Evolutionary conservation across 495 filamentous ascomycete species (phyloP), one percentile per base, ranked within the genome.

Genomic region (Penicillium riverlandense): DNA sequence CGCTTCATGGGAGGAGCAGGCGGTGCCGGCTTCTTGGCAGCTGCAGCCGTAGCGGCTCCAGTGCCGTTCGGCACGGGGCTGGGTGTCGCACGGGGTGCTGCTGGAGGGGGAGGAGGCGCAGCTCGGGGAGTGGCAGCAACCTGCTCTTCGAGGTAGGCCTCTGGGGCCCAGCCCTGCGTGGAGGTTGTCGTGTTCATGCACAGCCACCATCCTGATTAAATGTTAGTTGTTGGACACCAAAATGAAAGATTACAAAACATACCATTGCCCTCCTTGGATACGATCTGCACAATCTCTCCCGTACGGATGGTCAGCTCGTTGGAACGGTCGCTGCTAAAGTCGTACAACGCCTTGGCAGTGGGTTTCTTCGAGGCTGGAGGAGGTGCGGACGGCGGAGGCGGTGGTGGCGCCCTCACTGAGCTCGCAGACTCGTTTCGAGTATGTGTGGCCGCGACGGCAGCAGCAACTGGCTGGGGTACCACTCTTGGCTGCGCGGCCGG

Each of bases 261-360:
- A 95, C 92, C 92, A 55, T 96, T 96, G 52, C 65, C 72, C 67
- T 95, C 91, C 62, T 96, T 96, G 46, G 86, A 83, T 9, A 94
- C 72, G 48, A 97, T 80, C 58, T 90, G 78, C 33, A 99, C 75
- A 27, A 95, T 66, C 48, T 96, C 85, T 41, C 83, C 89, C 34
- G 81, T 78, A 43, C 62, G 75, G 22, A 99, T 71, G 11, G 81
- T 80, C 13, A 97, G 71, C 63, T 96, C 88, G 48, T 88, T 92
- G 40, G 78, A 73, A 38, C 74, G 85, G 45, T 85, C 79, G 15
- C 90, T 88, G 36, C 61, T 71, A 56, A 96, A 99, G 51, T 94
- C 88, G 53, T 97, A 99, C 31, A 95, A 58, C 7, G 85, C 94
- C 69, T 80, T 83, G 50, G 79, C 86, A 10, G 83, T 85, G 8